phyloP scores from a whole-genome alignment of 352 stramenopile species.

The Chrysophaeum taylorii region DNA sequence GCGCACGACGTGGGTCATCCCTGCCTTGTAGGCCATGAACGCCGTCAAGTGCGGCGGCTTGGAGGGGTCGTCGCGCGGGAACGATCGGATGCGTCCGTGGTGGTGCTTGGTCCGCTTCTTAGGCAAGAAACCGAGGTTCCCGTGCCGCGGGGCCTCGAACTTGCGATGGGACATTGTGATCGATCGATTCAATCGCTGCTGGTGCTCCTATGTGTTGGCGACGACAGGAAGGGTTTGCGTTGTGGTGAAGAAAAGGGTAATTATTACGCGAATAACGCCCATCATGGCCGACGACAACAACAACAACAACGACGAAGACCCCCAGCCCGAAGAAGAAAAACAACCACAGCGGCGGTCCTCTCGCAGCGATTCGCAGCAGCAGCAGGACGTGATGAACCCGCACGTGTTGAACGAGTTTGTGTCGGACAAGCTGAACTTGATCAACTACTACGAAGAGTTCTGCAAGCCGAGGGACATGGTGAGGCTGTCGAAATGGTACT shows the following conservation, averaged over 20 bases:
- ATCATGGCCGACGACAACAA: too few species aligned
- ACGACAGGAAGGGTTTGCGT: too few species aligned
- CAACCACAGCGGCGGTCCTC: too few species aligned
- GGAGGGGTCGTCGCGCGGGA: slow-evolving; percentile 91
- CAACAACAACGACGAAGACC: too few species aligned
- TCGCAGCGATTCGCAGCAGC: too few species aligned
- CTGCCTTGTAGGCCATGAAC: slow-evolving; percentile 99
- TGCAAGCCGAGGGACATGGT: neutral
- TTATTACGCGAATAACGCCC: too few species aligned
- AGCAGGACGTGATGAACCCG: too few species aligned
- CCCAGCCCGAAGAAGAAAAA: too few species aligned
- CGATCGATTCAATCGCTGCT: too few species aligned
- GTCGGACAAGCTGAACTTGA: slow-evolving; percentile 18
- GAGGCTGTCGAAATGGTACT: slow-evolving; percentile 26
- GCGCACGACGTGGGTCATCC: slow-evolving; percentile 99
- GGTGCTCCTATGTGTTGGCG: too few species aligned
- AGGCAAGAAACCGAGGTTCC: slow-evolving; percentile 95
- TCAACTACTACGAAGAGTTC: slow-evolving; percentile 11
- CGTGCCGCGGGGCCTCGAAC: slow-evolving; percentile 90
- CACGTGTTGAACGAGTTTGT: slow-evolving; percentile 15
- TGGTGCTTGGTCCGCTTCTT: slow-evolving; percentile 99
- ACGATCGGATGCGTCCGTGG: slow-evolving; percentile 94
- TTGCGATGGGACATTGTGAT: slow-evolving; percentile 95
- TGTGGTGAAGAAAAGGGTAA: too few species aligned
- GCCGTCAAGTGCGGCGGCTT: slow-evolving; percentile 95